Base-by-base conservation (phyloP, 257 asterid species). In the Nicotiana otophora region DNA sequence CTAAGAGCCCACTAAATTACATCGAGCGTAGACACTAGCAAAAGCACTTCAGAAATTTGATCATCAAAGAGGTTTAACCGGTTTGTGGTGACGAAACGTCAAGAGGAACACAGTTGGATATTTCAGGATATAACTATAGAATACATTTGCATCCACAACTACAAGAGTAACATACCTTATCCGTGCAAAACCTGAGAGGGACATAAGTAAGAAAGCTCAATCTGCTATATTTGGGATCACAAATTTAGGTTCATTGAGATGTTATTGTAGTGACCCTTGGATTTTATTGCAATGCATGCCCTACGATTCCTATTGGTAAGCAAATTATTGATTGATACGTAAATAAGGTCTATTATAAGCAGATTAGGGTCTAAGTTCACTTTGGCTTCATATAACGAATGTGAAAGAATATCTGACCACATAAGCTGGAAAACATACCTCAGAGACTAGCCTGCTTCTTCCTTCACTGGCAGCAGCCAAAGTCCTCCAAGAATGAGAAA, bases 391-490 rank as follows among this genome's bases (percentile, higher is more conserved):
- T 57, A 57, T 57, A 19, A 57, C 63, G 5, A 57, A 5, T 57
- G 62, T 6, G n/a, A 17, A 57, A 57, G 19, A 26, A 17, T 57
- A 55, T 55, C 16, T 16, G 61, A 55, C 61, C 61, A 55, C 8
- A 57, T 14, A 57, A 57, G 63, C 19, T 57, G n/a, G 26, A 57
- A 4, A 39, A 76, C 81, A 78, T 87, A 94, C 98, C 97, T 93
- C 98, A 46, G 98, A 92, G 86, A 89, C 90, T 26, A 87, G 85
- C 84, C 92, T 90, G 95, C 92, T 90, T 82, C 98, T 90, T 87
- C 97, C 95, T 89, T 93, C 97, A 83, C 90, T 78, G 26, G 88
- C 92, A 82, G 89, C 88, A 83, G 92, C 90, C 85, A 89, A 84
- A 83, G 83, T 85, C 77, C 91, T 86, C 33, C 87, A 79, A 14